Base-by-base conservation (phyloP, 2,329 filamentous ascomycete species). In the Trichoderma koningiopsis region DNA sequence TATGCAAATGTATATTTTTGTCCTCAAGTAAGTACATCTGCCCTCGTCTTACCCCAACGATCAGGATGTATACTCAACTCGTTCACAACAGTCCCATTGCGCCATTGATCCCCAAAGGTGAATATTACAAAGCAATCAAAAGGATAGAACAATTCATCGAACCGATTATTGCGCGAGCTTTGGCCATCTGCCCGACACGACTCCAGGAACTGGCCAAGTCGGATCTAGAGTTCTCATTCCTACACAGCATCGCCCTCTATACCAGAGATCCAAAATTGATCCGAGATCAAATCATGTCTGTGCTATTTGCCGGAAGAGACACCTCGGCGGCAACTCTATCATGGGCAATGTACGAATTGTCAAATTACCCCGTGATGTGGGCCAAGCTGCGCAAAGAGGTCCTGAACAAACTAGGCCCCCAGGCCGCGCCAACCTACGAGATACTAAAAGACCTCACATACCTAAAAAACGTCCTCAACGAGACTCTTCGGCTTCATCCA, bases 361-460 rank as follows among this genome's bases (percentile, higher is more conserved):
- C 90, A 37, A 87, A 88, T 19, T 85, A 92, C 72, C 93, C 93
- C 0, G 81, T 87, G 3, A 84, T 89, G 3, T 87, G 93, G 14
- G 78, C 82, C 60, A 92, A 88, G 77, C 84, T 97, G 60, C 88
- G 93, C 24, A 79, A 82, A 22, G 92, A 97, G 78, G 93, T 97
- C 75, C 77, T 89, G 19, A 77, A 84, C 1, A 83, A 83, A 0
- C 85, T 97, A 2, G 94, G 93, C 1, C 78, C 85, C 10, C 81
- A 87, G 16, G 80, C 85, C 11, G 81, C 83, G 7, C 89, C 90
- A 0, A 92, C 90, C 0, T 97, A 96, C 77, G 85, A 88, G n/a
- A 88, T 97, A 76, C 84, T 97, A 69, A 97, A 97, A 83, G 85
- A 86, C 72, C 96, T 97, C 92, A 91, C 91, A 74, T 97, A 95